Conservation (phyloP, 129 eudicot genomes). For the Helianthus annuus region DNA sequence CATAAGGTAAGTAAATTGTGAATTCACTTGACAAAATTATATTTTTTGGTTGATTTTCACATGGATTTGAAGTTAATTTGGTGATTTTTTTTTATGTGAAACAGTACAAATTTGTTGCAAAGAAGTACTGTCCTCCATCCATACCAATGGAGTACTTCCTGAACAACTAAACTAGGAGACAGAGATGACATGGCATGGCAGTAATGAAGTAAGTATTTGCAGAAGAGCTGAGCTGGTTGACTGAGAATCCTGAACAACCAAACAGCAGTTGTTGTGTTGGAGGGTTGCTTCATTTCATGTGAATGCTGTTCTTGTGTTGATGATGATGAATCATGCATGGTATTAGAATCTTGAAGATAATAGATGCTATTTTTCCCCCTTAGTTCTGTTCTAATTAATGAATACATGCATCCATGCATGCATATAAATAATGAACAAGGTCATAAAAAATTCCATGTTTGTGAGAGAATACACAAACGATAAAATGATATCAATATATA, state of each 20-base stretch:
- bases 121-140: conserved; percentile 75
- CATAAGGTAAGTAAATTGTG: conserved; percentile 60
- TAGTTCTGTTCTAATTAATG: conserved; percentile 16
- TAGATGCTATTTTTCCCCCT: background rate
- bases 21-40: background rate
- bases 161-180: conserved; percentile 19
- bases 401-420: background rate
- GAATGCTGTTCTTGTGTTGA: background rate
- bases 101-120: conserved; percentile 95
- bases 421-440: too few species aligned
- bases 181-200: background rate
- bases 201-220: background rate
- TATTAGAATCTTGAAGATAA: conserved; percentile 18
- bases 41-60: background rate
- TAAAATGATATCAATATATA: too few species aligned
- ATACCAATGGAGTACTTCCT: conserved; percentile 78
- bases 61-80: background rate
- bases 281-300: conserved; percentile 17
- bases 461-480: too few species aligned
- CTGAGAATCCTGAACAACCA: background rate
- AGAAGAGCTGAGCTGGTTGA: background rate
- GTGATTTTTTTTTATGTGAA: conserved; percentile 6
- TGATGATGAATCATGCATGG: background rate
- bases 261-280: conserved; percentile 18
- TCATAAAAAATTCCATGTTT: too few species aligned